phyloP scores from a whole-genome alignment of 2,329 filamentous ascomycete genomes.

The Pseudogymnoascus sp. region DNA sequence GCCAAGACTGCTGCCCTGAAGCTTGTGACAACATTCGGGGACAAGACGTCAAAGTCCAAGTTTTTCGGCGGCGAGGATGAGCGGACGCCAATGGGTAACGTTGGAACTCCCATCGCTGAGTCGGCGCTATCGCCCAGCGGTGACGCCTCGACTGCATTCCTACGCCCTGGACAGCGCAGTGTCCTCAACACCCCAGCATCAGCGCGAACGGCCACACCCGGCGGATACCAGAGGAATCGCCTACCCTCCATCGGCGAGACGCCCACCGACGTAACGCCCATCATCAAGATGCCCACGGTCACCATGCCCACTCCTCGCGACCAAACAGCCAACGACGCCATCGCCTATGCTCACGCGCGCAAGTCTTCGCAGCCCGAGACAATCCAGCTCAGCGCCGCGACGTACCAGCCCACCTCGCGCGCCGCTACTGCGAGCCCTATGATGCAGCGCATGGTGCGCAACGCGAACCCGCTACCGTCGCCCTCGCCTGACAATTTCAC shows the following conservation, averaged over 20 bases:
- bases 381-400: slow-evolving; percentile 31
- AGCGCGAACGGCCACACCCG: slow-evolving; percentile 52
- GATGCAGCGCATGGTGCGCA: slow-evolving; percentile 41
- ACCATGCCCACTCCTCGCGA: slow-evolving; percentile 16
- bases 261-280: slow-evolving; percentile 37
- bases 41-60: slow-evolving; percentile 50
- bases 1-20: slow-evolving; percentile 79
- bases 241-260: slow-evolving; percentile 71
- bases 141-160: slow-evolving; percentile 54
- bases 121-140: slow-evolving; percentile 65
- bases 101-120: slow-evolving; percentile 81
- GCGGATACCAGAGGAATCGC: slow-evolving; percentile 53
- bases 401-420: slow-evolving; percentile 21
- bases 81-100: slow-evolving; percentile 68
- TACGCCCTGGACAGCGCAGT: slow-evolving; percentile 58
- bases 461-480: slow-evolving; percentile 54
- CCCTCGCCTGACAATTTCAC: slow-evolving; percentile 57
- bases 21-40: slow-evolving; percentile 82
- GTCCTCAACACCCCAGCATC: slow-evolving; percentile 62
- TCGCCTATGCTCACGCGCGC: slow-evolving; percentile 22
- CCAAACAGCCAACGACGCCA: slow-evolving; percentile 18
- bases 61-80: slow-evolving; percentile 53
- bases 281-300: slow-evolving; percentile 13
- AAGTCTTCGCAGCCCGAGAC: slow-evolving; percentile 27
- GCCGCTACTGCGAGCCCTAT: slow-evolving; percentile 61